Base-by-base conservation (phyloP, 2,329 filamentous ascomycete genomes). In the Canariomyces notabilis region DNA sequence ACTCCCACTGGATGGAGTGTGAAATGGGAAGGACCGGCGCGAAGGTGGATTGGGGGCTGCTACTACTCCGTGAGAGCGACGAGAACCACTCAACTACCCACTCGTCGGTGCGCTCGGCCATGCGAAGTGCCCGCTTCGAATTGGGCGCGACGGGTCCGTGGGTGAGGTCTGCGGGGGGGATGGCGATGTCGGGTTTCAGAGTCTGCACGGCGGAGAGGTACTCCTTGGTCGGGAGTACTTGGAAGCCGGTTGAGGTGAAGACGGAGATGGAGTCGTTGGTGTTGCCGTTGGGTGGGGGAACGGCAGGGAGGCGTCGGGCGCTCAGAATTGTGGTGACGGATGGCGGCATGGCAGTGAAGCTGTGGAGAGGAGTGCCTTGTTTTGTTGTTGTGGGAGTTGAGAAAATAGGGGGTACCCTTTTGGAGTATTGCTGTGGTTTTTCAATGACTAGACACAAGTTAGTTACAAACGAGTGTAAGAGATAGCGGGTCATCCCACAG, bases 191-290 rank as follows among this genome's bases (percentile, higher is more conserved):
- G 1, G 91, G 88, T 42, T 75, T 73, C 29, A 95, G 67, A n/a
- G 70, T 74, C 48, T 76, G 67, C 23, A 85, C 72, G 15, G 82
- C 81, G 5, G 79, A 70, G 26, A 76, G 71, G 67, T 93, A 97
- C 44, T 86, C 79, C 6, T 79, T 72, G 0, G 81, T 79, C 23
- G 78, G 76, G 26, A 97, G 70, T 46, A 78, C 74, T 51, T 80
- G 78, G 67, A 94, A 95, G 22, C 93, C 93, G 1, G 89, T 87
- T 0, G 89, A 91, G 2, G 93, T 95, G 61, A 87, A 82, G 38
- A 97, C 76, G 15, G 85, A 82, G 34, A 97, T 74, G 37, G 82
- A 77, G 32, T 77, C 78, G 51, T 83, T 78, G 7, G 82, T 83
- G 62, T 93, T 89, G 16, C 79, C 79, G 53, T 81, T 72, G 0